Evolutionary conservation across 768 basidiomycete species (phyloP), one percentile per base, ranked within the genome.

Genomic region (Rickenella mellea): DNA sequence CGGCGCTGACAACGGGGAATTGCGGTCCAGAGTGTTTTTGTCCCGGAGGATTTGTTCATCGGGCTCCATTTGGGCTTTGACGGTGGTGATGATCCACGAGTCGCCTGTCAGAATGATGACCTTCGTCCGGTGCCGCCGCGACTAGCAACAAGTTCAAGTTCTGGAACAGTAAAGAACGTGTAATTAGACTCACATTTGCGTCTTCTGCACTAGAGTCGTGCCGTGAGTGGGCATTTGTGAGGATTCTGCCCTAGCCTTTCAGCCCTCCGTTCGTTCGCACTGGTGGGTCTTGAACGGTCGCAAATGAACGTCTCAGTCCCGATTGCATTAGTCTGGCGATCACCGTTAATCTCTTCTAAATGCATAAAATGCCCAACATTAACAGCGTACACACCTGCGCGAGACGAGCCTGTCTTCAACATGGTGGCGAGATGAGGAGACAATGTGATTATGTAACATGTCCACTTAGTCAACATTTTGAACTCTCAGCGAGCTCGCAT

Each of bases 1-100:
- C 94, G 12, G 94, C 93, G 59, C 97, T 97, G n/a, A n/a, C 51
- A 98, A n/a, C n/a, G n/a, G 87, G 40, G 98, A 76, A 59, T 98
- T 97, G 20, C 94, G 81, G 3, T 93, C 94, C 83, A 89, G 71
- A 50, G 78, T 78, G 56, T 97, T 58, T 87, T 83, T 68, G 97
- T 79, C 94, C 94, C 97, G 21, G 82, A 81, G n/a, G 92, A 92
- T 65, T 98, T 99, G 73, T 99, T 98, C 94, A 98, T 94, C 60
- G 90, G 91, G 55, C 83, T 86, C 93, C 93, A 97, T 60, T 98
- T 97, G 53, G 97, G 70, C 90, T 62, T 99, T 98, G 55, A 98
- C 87, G 32, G 80, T 81, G 57, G 96, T 82, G 46, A 98, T 97
- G 53, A 98, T 92, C 91, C 92, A 99, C 6, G 80, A 74, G 66